Percentiles rank a stretch among this genome's conserved stretches.
Evolutionary conservation across 2,329 filamentous ascomycete genomes (phyloP).

Genomic region (Sphaerulina populicola): DNA sequence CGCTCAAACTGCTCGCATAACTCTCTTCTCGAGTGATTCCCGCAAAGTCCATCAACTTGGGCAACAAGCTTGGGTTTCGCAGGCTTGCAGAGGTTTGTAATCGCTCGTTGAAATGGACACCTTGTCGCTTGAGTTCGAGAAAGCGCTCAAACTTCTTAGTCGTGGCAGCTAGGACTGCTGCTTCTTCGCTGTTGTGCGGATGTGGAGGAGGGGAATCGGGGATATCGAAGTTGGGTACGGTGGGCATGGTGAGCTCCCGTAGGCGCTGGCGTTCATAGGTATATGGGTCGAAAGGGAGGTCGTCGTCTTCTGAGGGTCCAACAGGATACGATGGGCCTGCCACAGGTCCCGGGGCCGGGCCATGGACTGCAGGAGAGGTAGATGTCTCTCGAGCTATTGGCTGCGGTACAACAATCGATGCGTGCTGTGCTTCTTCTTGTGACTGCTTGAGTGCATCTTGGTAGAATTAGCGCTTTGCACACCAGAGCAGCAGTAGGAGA

Average conservation of each 20-base stretch:
- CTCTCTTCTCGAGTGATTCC: conserved; percentile 50
- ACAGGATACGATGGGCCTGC: conserved; percentile 4
- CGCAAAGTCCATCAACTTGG: conserved; percentile 65
- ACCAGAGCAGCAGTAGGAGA: neutral
- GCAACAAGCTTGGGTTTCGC: conserved; percentile 62
- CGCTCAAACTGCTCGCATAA: conserved; percentile 53
- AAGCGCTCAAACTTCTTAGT: conserved; percentile 66
- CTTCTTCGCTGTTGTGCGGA: conserved; percentile 29
- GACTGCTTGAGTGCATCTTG: neutral
- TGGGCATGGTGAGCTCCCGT: conserved; percentile 65
- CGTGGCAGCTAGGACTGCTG: conserved; percentile 33
- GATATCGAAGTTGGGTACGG: conserved; percentile 63
- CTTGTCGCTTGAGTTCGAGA: conserved; percentile 65
- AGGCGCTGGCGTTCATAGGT: conserved; percentile 55
- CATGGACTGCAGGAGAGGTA: neutral
- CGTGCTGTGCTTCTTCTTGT: neutral
- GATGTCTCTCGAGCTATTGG: neutral
- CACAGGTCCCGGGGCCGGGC: conserved; percentile 13
- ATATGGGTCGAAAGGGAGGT: conserved; percentile 53
- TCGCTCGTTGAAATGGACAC: conserved; percentile 69
- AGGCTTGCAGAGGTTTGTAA: conserved; percentile 59
- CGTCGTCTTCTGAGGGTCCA: conserved; percentile 8
- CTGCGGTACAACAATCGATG: neutral
- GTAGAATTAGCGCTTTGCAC: neutral
- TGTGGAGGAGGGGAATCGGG: conserved; percentile 59